Evolutionary conservation across 176 grass and related monocot species (phyloP).

Genomic region (Carex myosuroides): DNA sequence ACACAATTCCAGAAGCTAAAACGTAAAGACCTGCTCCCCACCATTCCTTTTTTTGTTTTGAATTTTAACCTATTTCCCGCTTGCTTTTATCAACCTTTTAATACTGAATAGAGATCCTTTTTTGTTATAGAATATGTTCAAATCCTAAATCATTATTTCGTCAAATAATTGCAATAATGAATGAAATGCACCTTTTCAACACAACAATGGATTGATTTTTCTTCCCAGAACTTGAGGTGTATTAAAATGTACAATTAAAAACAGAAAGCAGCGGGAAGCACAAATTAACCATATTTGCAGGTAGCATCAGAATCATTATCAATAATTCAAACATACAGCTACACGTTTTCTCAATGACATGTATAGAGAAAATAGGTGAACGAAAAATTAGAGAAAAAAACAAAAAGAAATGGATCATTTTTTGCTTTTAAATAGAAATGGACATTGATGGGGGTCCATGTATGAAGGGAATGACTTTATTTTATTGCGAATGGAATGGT

Average conservation of each 20-base stretch:
- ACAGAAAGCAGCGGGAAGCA: neutral
- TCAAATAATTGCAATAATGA: too few species aligned
- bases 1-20: too few species aligned
- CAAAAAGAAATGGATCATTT: neutral
- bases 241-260: neutral
- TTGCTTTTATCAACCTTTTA: too few species aligned
- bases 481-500: neutral
- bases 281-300: neutral
- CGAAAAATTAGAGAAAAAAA: neutral
- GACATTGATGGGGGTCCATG: conserved; percentile 9
- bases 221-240: too few species aligned
- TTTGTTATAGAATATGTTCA: too few species aligned
- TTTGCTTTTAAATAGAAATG: neutral
- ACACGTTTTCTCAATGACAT: conserved; percentile 1
- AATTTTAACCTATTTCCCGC: too few species aligned
- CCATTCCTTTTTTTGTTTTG: too few species aligned
- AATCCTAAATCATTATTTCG: too few species aligned
- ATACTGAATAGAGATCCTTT: too few species aligned
- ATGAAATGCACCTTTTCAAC: too few species aligned
- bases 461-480: neutral
- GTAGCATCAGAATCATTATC: neutral
- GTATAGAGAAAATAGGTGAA: neutral
- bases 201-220: too few species aligned
- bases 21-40: too few species aligned
- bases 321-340: neutral